These are phyloP conservation scores for Leccinum subtestaceum DNA, from an alignment of 768 basidiomycete genomes.

Conservation along the genomic window DNA sequence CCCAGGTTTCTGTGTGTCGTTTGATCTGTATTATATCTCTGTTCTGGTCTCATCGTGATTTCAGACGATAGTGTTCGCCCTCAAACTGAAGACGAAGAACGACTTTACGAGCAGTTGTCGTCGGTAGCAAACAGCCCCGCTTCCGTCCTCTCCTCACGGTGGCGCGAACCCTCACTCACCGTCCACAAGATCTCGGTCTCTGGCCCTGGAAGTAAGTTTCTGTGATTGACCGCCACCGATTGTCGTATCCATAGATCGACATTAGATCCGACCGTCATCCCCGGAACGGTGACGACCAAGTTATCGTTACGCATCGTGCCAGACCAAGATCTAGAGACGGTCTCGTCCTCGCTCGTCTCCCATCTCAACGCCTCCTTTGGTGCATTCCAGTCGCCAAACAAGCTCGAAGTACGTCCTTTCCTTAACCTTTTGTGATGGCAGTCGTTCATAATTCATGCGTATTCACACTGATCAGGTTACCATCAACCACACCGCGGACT, in stretches of 20 bases:
- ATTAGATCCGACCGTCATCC: slow-evolving; percentile 85
- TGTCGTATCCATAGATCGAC: not conserved
- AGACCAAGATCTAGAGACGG: slow-evolving; percentile 77
- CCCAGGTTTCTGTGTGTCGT: slow-evolving; percentile 75
- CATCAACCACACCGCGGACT: slow-evolving; percentile 83
- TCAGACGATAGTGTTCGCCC: slow-evolving; percentile 76
- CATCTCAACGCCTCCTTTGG: slow-evolving; percentile 61
- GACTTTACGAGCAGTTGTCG: slow-evolving; percentile 67
- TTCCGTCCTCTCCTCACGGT: slow-evolving; percentile 68
- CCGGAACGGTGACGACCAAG: slow-evolving; percentile 76
- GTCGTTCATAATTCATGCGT: not conserved
- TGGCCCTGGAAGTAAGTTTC: slow-evolving; percentile 66
- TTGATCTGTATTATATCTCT: not conserved
- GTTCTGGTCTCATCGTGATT: not conserved
- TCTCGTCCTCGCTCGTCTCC: slow-evolving; percentile 57
- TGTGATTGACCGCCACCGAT: not conserved
- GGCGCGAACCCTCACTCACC: slow-evolving; percentile 89
- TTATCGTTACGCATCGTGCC: slow-evolving; percentile 93
- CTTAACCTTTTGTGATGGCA: not conserved
- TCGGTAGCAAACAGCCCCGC: slow-evolving; percentile 65
- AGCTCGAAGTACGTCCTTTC: slow-evolving; percentile 50
- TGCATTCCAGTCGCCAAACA: slow-evolving; percentile 63
- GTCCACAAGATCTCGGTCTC: slow-evolving; percentile 83
- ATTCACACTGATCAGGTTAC: slow-evolving; percentile 48
- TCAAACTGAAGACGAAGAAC: slow-evolving; percentile 62